These are phyloP conservation scores for Acanthamoeba castellanii DNA, from an alignment of 208 protist genomes.

Conservation along the genomic window DNA sequence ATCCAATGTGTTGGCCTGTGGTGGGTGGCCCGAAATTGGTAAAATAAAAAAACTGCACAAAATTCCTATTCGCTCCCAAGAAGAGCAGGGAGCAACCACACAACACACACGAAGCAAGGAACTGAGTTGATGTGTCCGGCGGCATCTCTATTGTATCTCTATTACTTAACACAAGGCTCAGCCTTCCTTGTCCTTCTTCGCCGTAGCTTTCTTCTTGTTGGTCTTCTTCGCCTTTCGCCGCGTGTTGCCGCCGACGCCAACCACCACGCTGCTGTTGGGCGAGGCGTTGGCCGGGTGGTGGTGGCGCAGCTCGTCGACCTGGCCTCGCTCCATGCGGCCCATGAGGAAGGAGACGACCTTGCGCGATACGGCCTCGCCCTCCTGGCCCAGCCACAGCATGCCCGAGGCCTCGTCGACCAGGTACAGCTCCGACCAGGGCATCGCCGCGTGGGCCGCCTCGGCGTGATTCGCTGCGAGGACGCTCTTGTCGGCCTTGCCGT, in stretches of 20 bases:
- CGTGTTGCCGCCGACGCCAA: not conserved
- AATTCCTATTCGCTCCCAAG: too few relatives aligned
- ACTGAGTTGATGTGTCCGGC: too few relatives aligned
- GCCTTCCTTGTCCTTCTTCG: not conserved
- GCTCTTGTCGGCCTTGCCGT: slow-evolving; percentile 47
- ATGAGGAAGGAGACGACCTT: slow-evolving; percentile 29
- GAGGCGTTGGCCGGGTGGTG: not conserved
- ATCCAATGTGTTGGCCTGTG: too few relatives aligned
- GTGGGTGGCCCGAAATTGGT: too few relatives aligned
- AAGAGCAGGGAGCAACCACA: too few relatives aligned
- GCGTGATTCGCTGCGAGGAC: not conserved
- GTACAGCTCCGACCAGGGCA: slow-evolving; percentile 22
- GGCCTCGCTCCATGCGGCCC: not conserved
- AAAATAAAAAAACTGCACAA: too few relatives aligned
- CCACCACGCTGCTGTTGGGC: not conserved
- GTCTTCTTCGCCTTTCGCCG: too few relatives aligned
- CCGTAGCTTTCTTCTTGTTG: not conserved
- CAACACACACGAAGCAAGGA: too few relatives aligned
- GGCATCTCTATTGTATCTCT: too few relatives aligned
- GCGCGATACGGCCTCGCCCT: slow-evolving; percentile 36
- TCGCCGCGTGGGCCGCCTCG: not conserved
- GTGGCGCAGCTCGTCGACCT: slow-evolving; percentile 34
- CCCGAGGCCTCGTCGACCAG: not conserved
- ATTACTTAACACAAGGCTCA: not conserved
- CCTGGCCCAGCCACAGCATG: slow-evolving; percentile 47